Evolutionary conservation across 176 grass and related monocot species (phyloP), one percentile per base, ranked within the genome.

Genomic region (Rhynchospora tenuis): DNA sequence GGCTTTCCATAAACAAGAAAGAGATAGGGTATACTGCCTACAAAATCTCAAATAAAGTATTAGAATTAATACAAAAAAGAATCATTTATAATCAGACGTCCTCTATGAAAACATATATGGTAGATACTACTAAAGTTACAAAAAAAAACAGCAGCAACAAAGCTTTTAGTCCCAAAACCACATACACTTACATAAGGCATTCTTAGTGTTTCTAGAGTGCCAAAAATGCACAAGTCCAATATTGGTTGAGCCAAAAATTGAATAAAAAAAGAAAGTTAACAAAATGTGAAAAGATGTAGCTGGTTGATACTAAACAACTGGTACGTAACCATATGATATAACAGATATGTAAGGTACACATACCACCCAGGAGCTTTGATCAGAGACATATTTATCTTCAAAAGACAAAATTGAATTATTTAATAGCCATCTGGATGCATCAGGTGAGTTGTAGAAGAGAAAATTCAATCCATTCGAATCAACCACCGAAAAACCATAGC

Each of bases 381-480:
- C 95, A 56, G 92, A 93, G 33, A 9, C 73, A 84, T 93, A 93
- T 66, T 89, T 84, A 81, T 93, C 91, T 64, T 98, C 83, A 13
- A 91, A 97, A 51, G 91, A 91, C 56, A 98, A 90, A 46, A 90
- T 85, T 44, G 92, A 95, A 86, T 89, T 89, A 87, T 89, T 84
- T 55, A 80, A 82, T 29, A 98, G 56, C 85, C 92, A 93, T 92
- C 84, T 89, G 62, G 92, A 86, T 61, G 91, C 95, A 47, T 91
- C 84, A 75, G 92, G 92, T 79, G 89, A 89, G 81, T 98, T 85
- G 64, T 94, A 85, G 74, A 98, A 98, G 88, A 94, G 79, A 71
- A 98, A 98, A 73, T 91, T 89, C 82, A 98, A 86, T 5, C 92
- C 92, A 84, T 98, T 98, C 71, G 95, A 86, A 93, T 98, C 92